Percentiles rank a stretch among this genome's conserved stretches.
Conservation (phyloP, 1,139 yeast genomes). For the Chernovozyma aurita region DNA sequence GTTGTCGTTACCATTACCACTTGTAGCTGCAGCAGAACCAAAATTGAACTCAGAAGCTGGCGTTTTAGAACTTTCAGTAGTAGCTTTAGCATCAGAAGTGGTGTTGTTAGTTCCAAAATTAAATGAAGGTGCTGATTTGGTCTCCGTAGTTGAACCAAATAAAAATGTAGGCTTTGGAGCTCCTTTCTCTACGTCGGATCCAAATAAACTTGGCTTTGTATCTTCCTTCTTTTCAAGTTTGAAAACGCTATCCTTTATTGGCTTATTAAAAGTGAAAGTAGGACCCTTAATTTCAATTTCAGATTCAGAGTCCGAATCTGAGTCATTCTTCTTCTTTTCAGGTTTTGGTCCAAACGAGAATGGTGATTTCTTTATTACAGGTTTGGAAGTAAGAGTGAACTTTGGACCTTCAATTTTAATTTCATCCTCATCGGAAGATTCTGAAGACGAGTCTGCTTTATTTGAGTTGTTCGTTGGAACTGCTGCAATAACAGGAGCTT, state of each 20-base stretch:
- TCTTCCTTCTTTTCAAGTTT: conserved; percentile 17
- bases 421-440: conserved; percentile 32
- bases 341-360: conserved; percentile 53
- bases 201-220: background rate
- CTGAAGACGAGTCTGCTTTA: conserved; percentile 22
- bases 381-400: conserved; percentile 49
- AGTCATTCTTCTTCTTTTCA: conserved; percentile 29
- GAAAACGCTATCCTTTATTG: conserved; percentile 46
- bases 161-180: conserved; percentile 12
- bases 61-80: too few relatives aligned
- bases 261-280: conserved; percentile 48
- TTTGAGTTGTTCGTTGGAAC: background rate
- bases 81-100: conserved; percentile 2
- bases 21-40: background rate
- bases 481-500: background rate
- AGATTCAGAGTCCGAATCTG: conserved; percentile 50
- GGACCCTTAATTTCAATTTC: conserved; percentile 66
- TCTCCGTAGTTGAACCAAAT: conserved; percentile 8
- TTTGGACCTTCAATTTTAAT: conserved; percentile 61
- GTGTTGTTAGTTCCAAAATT: conserved; percentile 6
- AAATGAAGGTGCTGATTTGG: conserved; percentile 10
- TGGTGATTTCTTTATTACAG: conserved; percentile 54
- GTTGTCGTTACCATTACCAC: too few relatives aligned
- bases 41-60: background rate
- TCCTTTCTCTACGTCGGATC: conserved; percentile 3